Conservation (phyloP, 2,329 filamentous ascomycete genomes). For the Fusarium cyanostomum region DNA sequence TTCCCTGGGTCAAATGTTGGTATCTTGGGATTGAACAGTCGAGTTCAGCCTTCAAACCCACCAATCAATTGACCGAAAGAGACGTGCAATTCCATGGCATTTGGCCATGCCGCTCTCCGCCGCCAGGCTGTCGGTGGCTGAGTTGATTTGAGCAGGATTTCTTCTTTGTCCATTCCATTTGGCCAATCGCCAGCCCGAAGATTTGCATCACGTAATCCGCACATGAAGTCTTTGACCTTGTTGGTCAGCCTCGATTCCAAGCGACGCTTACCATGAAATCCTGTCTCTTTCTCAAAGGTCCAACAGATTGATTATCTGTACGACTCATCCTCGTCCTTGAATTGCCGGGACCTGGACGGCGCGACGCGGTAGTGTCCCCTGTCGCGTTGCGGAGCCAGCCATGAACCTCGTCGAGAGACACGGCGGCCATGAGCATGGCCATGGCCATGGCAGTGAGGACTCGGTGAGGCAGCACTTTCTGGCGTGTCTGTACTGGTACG, state of each 20-base stretch:
- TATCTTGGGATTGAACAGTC: too few species aligned
- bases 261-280: conserved; percentile 2
- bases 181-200: conserved; percentile 28
- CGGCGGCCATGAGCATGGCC: conserved; percentile 29
- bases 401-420: conserved; percentile 37
- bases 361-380: conserved; percentile 3
- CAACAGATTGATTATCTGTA: not conserved
- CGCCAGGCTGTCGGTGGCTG: conserved; percentile 3
- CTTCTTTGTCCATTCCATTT: not conserved
- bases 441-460: conserved; percentile 39
- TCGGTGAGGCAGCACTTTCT: conserved; percentile 40
- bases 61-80: not conserved
- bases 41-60: not conserved
- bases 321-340: not conserved
- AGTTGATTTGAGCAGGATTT: conserved; percentile 41
- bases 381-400: not conserved
- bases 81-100: not conserved
- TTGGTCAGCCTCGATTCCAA: conserved; percentile 19
- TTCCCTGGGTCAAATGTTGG: too few species aligned
- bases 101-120: not conserved
- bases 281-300: not conserved
- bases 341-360: not conserved
- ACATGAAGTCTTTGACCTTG: not conserved
- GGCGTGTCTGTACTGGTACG: conserved; percentile 41
- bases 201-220: conserved; percentile 39